Percentiles rank a stretch among this genome's conserved stretches.
These are phyloP conservation scores for Coffea canephora DNA, from an alignment of 257 asterid genomes.

Conservation along the genomic window DNA sequence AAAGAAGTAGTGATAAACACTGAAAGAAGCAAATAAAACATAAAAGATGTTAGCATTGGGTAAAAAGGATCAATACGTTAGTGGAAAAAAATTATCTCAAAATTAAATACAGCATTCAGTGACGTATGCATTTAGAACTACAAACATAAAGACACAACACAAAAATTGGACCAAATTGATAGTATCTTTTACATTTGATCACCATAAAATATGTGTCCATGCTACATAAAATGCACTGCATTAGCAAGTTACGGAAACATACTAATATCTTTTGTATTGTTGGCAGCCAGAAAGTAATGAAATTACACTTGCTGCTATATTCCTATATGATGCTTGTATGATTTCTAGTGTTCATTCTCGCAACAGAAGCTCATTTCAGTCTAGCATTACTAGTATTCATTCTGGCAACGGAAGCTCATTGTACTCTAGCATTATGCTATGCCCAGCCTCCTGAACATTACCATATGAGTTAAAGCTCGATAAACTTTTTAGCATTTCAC, in stretches of 20 bases:
- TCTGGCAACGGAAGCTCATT: not conserved
- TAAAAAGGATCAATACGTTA: not conserved
- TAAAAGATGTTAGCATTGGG: not conserved
- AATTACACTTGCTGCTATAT: not conserved
- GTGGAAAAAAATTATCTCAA: not conserved
- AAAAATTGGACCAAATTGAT: not conserved
- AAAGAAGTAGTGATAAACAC: constrained; percentile 84
- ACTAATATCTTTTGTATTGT: not conserved
- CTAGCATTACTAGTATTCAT: not conserved
- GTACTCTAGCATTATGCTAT: not conserved
- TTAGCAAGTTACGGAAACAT: not conserved
- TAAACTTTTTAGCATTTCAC: not conserved
- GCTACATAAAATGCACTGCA: not conserved
- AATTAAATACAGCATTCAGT: not conserved
- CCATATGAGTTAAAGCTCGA: not conserved
- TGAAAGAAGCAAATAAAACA: constrained; percentile 26
- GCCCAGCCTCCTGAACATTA: not conserved
- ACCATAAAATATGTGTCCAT: not conserved
- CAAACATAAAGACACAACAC: not conserved
- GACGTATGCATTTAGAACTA: too few relatives aligned
- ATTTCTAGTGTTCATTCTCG: not conserved
- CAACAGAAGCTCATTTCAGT: too few relatives aligned
- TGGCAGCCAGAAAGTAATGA: not conserved
- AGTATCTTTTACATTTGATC: not conserved
- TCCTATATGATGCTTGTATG: not conserved